Conservation (phyloP, 768 basidiomycete genomes). For the Podaxis sp. region DNA sequence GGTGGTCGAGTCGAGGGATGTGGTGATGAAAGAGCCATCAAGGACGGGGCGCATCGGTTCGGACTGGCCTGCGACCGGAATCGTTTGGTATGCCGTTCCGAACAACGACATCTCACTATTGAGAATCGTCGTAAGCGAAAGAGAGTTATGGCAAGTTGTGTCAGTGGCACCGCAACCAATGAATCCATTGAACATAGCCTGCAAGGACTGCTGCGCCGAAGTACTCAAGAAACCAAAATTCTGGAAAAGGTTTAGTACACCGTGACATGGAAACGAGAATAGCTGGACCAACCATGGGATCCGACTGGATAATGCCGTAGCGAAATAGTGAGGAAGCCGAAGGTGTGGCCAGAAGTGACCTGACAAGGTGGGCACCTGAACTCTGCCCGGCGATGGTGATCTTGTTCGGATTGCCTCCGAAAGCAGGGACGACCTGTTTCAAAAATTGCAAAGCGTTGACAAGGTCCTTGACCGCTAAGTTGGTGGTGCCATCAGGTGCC, state of each 20-base stretch:
- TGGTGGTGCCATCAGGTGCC: slow-evolving; percentile 67
- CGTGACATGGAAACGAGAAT: background rate
- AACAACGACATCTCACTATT: slow-evolving; percentile 48
- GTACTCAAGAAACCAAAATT: slow-evolving; percentile 69
- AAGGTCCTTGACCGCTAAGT: slow-evolving; percentile 70
- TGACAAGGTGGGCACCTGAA: slow-evolving; percentile 75
- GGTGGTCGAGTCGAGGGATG: slow-evolving; percentile 59
- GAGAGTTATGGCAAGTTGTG: slow-evolving; percentile 47
- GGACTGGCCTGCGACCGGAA: slow-evolving; percentile 50
- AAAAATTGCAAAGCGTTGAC: slow-evolving; percentile 67
- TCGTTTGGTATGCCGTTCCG: slow-evolving; percentile 40
- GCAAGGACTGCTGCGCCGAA: slow-evolving; percentile 52
- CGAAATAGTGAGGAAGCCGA: slow-evolving; percentile 71
- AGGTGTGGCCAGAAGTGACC: slow-evolving; percentile 73
- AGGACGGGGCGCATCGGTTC: slow-evolving; percentile 67
- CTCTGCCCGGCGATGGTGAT: slow-evolving; percentile 85
- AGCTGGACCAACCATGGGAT: slow-evolving; percentile 66
- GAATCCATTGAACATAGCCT: slow-evolving; percentile 48
- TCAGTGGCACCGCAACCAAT: slow-evolving; percentile 47
- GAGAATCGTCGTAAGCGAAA: slow-evolving; percentile 55
- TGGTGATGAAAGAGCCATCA: slow-evolving; percentile 70
- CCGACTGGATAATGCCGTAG: slow-evolving; percentile 81
- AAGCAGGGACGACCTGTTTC: slow-evolving; percentile 52
- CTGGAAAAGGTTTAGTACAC: slow-evolving; percentile 34
- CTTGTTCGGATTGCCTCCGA: slow-evolving; percentile 65